These are phyloP conservation scores for Gaeumannomyces sp. DNA, from an alignment of 2,329 filamentous ascomycete genomes.

Conservation along the genomic window DNA sequence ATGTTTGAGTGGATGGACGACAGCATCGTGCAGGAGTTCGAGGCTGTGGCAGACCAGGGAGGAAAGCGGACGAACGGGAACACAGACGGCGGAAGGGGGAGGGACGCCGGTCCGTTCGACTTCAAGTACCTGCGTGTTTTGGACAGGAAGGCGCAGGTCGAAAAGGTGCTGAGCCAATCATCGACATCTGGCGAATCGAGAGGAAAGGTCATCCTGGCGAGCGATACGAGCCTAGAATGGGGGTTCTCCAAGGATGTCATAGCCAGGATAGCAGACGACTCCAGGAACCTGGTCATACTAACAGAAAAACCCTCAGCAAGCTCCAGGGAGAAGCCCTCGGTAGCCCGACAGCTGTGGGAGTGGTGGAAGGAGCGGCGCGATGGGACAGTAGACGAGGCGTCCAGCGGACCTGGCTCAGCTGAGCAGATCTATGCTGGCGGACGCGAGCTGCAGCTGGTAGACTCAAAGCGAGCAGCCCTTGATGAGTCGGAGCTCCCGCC, in stretches of 20 bases:
- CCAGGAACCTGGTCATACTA: conserved; percentile 77
- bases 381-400: conserved; percentile 42
- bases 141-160: conserved; percentile 74
- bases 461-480: conserved; percentile 58
- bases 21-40: conserved; percentile 85
- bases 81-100: conserved; percentile 40
- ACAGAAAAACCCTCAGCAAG: conserved; percentile 62
- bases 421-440: conserved; percentile 63
- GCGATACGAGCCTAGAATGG: conserved; percentile 87
- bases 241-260: conserved; percentile 84
- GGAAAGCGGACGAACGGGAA: conserved; percentile 38
- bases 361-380: conserved; percentile 67
- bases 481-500: conserved; percentile 69
- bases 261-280: conserved; percentile 64
- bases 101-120: conserved; percentile 71
- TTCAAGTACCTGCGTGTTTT: conserved; percentile 80
- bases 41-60: conserved; percentile 54
- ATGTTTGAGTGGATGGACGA: conserved; percentile 99
- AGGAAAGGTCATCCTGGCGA: conserved; percentile 79
- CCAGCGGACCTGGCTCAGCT: conserved; percentile 27
- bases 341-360: conserved; percentile 73
- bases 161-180: conserved; percentile 53
- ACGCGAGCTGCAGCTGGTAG: conserved; percentile 52
- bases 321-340: conserved; percentile 42
- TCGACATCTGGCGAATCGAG: conserved; percentile 13